Percentiles rank a stretch among this genome's conserved stretches.
phyloP scores from a whole-genome alignment of 2,329 filamentous ascomycete genomes.

The Sordariomycetes sp. region DNA sequence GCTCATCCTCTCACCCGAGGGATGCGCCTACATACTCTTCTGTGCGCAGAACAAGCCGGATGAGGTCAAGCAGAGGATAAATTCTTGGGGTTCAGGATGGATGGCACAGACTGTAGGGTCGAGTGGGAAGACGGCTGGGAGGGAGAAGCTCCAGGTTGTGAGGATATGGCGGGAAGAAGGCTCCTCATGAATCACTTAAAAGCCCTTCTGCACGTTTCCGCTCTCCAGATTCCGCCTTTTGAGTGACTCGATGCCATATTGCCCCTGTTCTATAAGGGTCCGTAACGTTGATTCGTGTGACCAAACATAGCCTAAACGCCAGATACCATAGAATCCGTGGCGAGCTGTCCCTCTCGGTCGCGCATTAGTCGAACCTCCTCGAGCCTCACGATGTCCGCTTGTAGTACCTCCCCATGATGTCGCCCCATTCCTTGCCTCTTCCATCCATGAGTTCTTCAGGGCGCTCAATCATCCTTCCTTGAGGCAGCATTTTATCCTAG shows the following conservation, averaged over 20 bases:
- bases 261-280: too few species aligned
- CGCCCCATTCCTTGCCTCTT: too few species aligned
- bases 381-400: too few species aligned
- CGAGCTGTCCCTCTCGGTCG: constrained; percentile 7
- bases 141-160: constrained; percentile 88
- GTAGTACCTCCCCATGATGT: too few species aligned
- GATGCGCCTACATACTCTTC: constrained; percentile 81
- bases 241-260: too few species aligned
- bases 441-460: too few species aligned
- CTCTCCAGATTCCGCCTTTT: too few species aligned
- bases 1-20: constrained; percentile 49
- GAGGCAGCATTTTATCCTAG: too few species aligned
- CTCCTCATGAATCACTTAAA: background rate
- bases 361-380: too few species aligned
- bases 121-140: constrained; percentile 82
- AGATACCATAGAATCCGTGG: constrained; percentile 15
- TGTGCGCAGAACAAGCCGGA: constrained; percentile 86
- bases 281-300: too few species aligned
- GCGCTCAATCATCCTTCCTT: too few species aligned
- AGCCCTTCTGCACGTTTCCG: too few species aligned
- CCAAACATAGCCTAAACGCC: constrained; percentile 19
- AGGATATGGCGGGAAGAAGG: constrained; percentile 61
- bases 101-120: constrained; percentile 65
- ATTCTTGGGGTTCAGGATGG: constrained; percentile 50
- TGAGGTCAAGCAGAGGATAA: constrained; percentile 56